Base-by-base conservation (phyloP, 2,329 filamentous ascomycete species). In the Penicillium olsonii region DNA sequence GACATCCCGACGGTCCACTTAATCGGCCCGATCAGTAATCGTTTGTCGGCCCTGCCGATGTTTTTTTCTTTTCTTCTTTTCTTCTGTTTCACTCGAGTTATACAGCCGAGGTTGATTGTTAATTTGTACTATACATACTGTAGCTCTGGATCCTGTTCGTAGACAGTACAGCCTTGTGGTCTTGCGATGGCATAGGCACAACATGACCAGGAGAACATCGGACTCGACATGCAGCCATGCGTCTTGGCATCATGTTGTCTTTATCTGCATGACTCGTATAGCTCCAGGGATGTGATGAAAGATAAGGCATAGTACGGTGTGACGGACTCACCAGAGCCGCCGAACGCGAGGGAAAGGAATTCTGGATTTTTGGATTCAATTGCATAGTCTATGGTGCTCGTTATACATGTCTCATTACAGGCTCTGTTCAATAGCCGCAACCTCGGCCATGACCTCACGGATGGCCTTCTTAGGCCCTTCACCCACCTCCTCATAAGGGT, bases 401-500 rank as follows among this genome's bases (percentile, higher is more conserved):
- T 38, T 27, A 10, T 17, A 15, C 31, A 37, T 9, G 6, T 15
- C 5, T 14, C 17, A 18, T 45, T 47, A 57, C 19, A 60, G 37
- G 18, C 37, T 50, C 31, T 59, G 53, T 26, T 62, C 57, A 15
- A 60, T 50, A 9, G 33, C 56, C 4, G 44, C 48, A 9, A 60
- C 56, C n/a, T 54, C 56, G 0, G 56, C 60, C 59, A 63, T 62
- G 4, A 40, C 67, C 38, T 64, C 64, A 47, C 59, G 57, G 31
- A 79, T 70, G 18, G 62, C 65, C 59, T 68, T 63, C 68, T 76
- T 78, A 24, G 67, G 68, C 17, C 61, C 68, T 41, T 77, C 75
- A 9, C 64, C 66, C 3, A 72, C 68, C 42, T 70, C 68, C 53
- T 80, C 71, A 57, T 87, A 88, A 4, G 85, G 85, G 52, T 77